Percentiles rank a stretch among this genome's conserved stretches.
phyloP scores from a whole-genome alignment of 75 land plant species.

The Ceratopteris richardii region DNA sequence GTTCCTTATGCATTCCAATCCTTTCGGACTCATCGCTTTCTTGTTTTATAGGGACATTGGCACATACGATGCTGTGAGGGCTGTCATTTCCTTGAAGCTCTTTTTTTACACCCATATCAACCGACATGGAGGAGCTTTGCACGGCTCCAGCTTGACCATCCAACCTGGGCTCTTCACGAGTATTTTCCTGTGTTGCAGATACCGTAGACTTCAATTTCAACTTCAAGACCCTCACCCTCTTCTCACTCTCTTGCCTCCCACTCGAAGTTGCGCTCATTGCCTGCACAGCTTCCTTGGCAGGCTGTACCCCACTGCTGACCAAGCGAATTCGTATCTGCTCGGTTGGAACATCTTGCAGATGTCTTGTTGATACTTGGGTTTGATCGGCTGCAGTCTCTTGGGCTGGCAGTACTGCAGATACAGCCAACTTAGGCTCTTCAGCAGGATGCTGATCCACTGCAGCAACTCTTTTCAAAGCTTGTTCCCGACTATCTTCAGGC shows the following conservation, averaged over 20 bases:
- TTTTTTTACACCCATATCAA: slow-evolving; percentile 15
- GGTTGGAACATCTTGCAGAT: slow-evolving; percentile 6
- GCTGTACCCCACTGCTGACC: slow-evolving; percentile 4
- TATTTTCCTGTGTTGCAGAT: slow-evolving; percentile 1
- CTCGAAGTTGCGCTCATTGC: slow-evolving; percentile 8
- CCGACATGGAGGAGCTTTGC: slow-evolving; percentile 47
- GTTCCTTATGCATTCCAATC: not conserved
- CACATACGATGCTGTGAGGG: not conserved
- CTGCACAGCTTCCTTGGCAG: slow-evolving; percentile 15
- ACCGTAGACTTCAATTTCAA: slow-evolving; percentile 33
- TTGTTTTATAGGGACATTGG: not conserved
- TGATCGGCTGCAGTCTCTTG: too few relatives aligned
- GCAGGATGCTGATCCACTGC: too few relatives aligned
- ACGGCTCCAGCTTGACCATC: not conserved
- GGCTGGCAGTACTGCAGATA: too few relatives aligned
- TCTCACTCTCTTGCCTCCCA: slow-evolving; percentile 16
- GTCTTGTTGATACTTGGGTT: not conserved
- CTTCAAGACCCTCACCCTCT: slow-evolving; percentile 27
- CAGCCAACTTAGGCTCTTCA: too few relatives aligned
- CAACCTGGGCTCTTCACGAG: not conserved
- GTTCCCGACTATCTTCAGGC: slow-evolving; percentile 6
- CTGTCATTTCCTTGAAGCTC: not conserved
- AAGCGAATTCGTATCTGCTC: slow-evolving; percentile 3
- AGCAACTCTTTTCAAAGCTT: too few relatives aligned
- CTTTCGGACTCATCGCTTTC: not conserved